Evolutionary conservation across 352 stramenopile genomes (phyloP).

Genomic region (Globisporangium ultimum): DNA sequence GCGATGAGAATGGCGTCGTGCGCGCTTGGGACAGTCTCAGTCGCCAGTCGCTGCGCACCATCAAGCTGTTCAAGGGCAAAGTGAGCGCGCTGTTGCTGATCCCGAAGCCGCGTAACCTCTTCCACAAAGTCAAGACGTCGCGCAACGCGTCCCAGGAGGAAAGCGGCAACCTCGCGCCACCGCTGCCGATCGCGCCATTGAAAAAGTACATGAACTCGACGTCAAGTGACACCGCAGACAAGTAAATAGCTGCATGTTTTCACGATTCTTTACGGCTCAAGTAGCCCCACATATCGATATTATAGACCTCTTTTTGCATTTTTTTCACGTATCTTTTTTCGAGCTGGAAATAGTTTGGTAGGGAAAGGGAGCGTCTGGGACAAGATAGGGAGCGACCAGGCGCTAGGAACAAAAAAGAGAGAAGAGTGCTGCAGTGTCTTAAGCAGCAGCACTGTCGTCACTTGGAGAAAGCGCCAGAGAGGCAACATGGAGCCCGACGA

Average conservation of each 20-base stretch:
- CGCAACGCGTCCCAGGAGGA: constrained; percentile 25
- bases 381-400: constrained; percentile 2
- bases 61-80: constrained; percentile 66
- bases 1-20: constrained; percentile 53
- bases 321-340: too few relatives aligned
- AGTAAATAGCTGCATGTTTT: background rate
- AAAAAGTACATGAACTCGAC: constrained; percentile 76
- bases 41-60: constrained; percentile 58
- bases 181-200: constrained; percentile 59
- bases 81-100: constrained; percentile 53
- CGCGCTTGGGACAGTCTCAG: constrained; percentile 68
- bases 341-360: background rate
- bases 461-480: background rate
- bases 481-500: constrained; percentile 6
- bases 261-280: background rate
- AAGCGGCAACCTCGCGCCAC: constrained; percentile 26
- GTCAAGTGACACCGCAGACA: constrained; percentile 1
- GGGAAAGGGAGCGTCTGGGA: background rate
- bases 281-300: constrained; percentile 3
- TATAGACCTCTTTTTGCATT: background rate
- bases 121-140: constrained; percentile 48
- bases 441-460: constrained; percentile 1
- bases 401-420: background rate
- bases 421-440: background rate
- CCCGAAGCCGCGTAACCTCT: constrained; percentile 49